Base-by-base conservation (phyloP, 768 basidiomycete species). In the Macrocybe gigantea region DNA sequence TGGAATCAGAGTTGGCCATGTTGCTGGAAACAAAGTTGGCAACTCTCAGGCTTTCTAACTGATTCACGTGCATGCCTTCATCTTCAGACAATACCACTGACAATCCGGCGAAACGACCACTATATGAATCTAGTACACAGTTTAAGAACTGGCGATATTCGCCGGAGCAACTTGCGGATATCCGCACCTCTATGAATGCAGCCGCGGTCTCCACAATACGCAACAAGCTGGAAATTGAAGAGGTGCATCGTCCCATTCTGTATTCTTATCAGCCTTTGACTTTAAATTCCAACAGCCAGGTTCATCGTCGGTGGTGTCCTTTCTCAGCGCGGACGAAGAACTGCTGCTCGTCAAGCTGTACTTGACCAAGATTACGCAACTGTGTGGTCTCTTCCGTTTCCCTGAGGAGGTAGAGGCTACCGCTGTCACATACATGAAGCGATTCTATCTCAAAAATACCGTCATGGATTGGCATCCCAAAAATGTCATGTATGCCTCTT, bases 381-480 rank as follows among this genome's bases (percentile, higher is more conserved):
- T 96, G 39, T 95, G 89, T 60, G 81, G 80, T 0, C 81, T 82
- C 53, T 94, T 96, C 59, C 80, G 83, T 40, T 89, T 95, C 61
- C 87, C 91, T 0, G 91, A 95, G 56, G 85, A 92, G 59, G 92
- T 98, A 6, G 90, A 94, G 64, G 89, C 92, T 0, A 97, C 95
- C 3, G 93, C 93, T 0, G 77, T 89, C 49, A 83, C 79, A 48
- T 99, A 96, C 65, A 71, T 99, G 56, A 98, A 98, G 64, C 78
- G 96, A 4, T 99, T 99, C 66, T 99, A 98, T 62, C 77, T 98
- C 47, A 88, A 88, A 68, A 98, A 98, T 60, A 98, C 94, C 2
- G 92, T 93, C 45, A 97, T 98, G 93, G 96, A 98, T 62, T 97
- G 92, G 85, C 96, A 98, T 69, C 96, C 96, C 0, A 95, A 94